Evolutionary conservation across 2,329 filamentous ascomycete species (phyloP).

Genomic region (Xylariomycetidae sp.): DNA sequence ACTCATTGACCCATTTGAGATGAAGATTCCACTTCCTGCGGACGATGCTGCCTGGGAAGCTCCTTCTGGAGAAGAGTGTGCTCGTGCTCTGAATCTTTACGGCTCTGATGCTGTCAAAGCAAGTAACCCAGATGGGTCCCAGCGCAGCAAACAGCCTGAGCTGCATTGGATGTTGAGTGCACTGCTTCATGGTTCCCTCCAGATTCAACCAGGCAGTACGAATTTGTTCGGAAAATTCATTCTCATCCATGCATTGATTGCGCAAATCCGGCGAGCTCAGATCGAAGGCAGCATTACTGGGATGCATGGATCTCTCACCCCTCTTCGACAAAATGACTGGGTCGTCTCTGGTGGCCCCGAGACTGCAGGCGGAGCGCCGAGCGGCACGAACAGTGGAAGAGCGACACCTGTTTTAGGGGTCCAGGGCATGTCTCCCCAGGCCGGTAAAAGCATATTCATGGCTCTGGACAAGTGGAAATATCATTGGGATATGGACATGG

Average conservation of each 20-base stretch:
- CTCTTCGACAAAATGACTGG: conserved; percentile 55
- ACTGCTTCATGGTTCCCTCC: conserved; percentile 51
- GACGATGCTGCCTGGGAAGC: conserved; percentile 74
- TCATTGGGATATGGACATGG: conserved; percentile 65
- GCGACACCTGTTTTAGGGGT: conserved; percentile 38
- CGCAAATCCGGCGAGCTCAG: conserved; percentile 47
- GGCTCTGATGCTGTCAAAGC: conserved; percentile 49
- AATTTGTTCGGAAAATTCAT: conserved; percentile 72
- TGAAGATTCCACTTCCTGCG: conserved; percentile 61
- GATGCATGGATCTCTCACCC: conserved; percentile 42
- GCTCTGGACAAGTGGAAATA: conserved; percentile 68
- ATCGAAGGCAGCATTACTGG: conserved; percentile 32
- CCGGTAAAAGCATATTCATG: conserved; percentile 42
- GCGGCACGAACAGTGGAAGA: conserved; percentile 39
- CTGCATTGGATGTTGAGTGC: conserved; percentile 56
- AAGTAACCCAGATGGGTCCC: conserved; percentile 56
- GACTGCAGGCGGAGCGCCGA: conserved; percentile 33
- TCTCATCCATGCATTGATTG: conserved; percentile 61
- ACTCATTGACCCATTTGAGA: conserved; percentile 57
- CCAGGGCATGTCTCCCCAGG: conserved; percentile 36
- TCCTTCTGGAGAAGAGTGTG: conserved; percentile 50
- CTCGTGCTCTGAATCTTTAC: conserved; percentile 57
- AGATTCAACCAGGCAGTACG: conserved; percentile 58
- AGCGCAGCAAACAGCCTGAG: conserved; percentile 57
- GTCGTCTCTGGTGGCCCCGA: conserved; percentile 37